Conservation (phyloP, 305 asterid species). For the Fraxinus angustifolia region DNA sequence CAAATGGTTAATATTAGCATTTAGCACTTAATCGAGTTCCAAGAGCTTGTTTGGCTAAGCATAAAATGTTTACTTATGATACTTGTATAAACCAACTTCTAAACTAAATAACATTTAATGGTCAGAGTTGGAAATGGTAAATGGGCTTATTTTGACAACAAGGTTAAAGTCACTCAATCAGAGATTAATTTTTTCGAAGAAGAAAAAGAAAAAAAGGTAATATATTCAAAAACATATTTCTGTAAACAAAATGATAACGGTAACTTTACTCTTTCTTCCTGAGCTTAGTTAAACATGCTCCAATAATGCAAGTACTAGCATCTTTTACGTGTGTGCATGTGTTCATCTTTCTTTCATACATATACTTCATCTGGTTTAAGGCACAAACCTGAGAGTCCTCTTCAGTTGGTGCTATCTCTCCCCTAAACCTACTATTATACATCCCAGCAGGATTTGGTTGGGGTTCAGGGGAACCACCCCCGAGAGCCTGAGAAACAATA, state of each 20-base stretch:
- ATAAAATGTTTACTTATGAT: not conserved
- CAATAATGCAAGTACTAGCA: not conserved
- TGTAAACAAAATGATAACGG: not conserved
- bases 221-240: not conserved
- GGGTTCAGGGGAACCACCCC: constrained; percentile 48
- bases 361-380: not conserved
- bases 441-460: constrained; percentile 23
- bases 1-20: not conserved
- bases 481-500: constrained; percentile 77
- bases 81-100: not conserved
- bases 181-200: not conserved
- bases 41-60: not conserved
- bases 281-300: not conserved
- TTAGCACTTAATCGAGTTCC: not conserved
- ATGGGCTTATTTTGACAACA: not conserved
- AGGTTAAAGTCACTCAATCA: not conserved
- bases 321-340: not conserved
- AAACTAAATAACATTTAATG: not conserved
- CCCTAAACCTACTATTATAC: constrained; percentile 28
- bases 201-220: not conserved
- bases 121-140: not conserved
- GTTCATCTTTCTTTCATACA: not conserved
- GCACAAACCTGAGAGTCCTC: constrained; percentile 50
- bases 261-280: not conserved
- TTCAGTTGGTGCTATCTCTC: constrained; percentile 26